phyloP scores from a whole-genome alignment of 768 basidiomycete species.

The Mycena capillaripes region DNA sequence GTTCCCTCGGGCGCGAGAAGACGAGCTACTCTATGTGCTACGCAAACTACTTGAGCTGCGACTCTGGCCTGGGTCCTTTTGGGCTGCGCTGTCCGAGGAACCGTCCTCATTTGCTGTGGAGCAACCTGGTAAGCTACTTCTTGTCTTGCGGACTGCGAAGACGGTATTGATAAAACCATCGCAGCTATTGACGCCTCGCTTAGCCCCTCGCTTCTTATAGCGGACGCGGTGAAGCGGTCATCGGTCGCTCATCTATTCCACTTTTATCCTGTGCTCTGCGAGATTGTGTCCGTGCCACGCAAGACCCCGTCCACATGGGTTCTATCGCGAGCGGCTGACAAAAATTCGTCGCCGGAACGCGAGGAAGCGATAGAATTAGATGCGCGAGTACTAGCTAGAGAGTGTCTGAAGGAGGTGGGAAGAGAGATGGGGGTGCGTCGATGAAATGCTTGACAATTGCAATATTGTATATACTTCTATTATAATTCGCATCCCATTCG shows the following conservation, averaged over 20 bases:
- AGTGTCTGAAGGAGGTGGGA: conserved; percentile 79
- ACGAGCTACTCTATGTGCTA: conserved; percentile 89
- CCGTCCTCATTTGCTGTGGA: conserved; percentile 67
- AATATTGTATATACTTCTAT: conserved; percentile 6
- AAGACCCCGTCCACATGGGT: conserved; percentile 81
- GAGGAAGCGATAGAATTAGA: conserved; percentile 63
- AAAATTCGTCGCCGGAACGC: conserved; percentile 38
- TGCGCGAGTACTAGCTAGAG: conserved; percentile 74
- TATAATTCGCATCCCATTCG: too few relatives aligned
- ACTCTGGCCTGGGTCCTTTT: conserved; percentile 83
- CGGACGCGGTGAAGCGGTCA: conserved; percentile 82
- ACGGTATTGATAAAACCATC: conserved; percentile 16
- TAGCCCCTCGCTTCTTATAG: conserved; percentile 68
- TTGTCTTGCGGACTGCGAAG: background rate
- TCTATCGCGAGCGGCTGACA: conserved; percentile 24
- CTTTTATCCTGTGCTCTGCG: conserved; percentile 84
- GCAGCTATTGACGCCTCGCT: conserved; percentile 59
- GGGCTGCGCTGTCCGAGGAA: conserved; percentile 80
- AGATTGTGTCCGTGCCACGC: conserved; percentile 81
- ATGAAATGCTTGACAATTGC: background rate
- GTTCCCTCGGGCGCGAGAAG: conserved; percentile 89
- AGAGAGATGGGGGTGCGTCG: conserved; percentile 75
- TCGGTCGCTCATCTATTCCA: conserved; percentile 89
- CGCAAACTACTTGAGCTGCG: conserved; percentile 79
- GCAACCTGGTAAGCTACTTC: conserved; percentile 68